Evolutionary conservation across 2,329 filamentous ascomycete species (phyloP).

Genomic region (Nannizziopsis barbatae): DNA sequence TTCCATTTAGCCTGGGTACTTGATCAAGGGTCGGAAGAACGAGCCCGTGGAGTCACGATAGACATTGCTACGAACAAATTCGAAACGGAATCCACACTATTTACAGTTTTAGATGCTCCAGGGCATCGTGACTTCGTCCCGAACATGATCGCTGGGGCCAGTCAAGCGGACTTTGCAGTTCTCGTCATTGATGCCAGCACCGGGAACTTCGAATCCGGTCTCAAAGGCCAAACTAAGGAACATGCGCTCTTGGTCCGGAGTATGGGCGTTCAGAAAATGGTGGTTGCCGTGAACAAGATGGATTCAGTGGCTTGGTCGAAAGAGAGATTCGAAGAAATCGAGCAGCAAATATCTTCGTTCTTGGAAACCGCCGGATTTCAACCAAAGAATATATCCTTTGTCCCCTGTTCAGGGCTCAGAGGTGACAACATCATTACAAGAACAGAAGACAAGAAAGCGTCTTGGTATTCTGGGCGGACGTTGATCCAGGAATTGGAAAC

Average conservation of each 20-base stretch:
- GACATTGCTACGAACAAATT: constrained; percentile 94
- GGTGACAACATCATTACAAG: constrained; percentile 68
- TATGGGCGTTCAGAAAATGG: constrained; percentile 75
- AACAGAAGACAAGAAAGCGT: constrained; percentile 39
- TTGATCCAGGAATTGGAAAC: constrained; percentile 74
- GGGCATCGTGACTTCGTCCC: constrained; percentile 94
- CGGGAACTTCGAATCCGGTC: constrained; percentile 84
- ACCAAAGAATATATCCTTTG: constrained; percentile 66
- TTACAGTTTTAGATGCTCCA: constrained; percentile 91
- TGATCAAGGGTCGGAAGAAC: constrained; percentile 82
- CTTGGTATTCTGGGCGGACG: constrained; percentile 73
- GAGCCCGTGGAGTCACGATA: constrained; percentile 83
- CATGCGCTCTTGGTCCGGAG: constrained; percentile 82
- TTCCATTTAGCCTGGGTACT: constrained; percentile 97
- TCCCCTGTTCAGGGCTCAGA: constrained; percentile 79
- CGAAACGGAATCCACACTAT: constrained; percentile 72
- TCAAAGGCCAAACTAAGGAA: constrained; percentile 89
- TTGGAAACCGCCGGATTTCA: constrained; percentile 72
- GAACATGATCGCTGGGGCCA: constrained; percentile 97
- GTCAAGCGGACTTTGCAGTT: constrained; percentile 90
- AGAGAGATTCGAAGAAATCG: constrained; percentile 73
- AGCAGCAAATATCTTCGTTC: constrained; percentile 71
- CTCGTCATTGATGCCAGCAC: constrained; percentile 84
- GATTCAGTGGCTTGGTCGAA: constrained; percentile 76
- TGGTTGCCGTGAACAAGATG: constrained; percentile 92